Evolutionary conservation across 441 rosid species (phyloP), one percentile per base, ranked within the genome.

Genomic region (Gossypium schwendimanii): DNA sequence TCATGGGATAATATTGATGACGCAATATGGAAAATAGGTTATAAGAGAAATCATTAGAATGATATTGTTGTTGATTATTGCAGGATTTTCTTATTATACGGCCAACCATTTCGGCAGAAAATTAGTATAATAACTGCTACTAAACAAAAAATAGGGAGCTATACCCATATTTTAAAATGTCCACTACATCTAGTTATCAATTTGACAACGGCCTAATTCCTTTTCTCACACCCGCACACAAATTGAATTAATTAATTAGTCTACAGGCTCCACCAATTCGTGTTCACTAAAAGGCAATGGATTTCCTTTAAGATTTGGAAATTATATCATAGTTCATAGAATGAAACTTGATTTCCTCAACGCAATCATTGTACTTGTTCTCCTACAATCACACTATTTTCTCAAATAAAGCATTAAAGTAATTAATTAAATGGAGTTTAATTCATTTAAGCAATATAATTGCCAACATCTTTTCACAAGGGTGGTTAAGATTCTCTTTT

Each of bases 271-370:
- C 70, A 47, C 24, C 23, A 24, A 62, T 15, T 62, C 26, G 17
- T 44, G 12, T 15, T 31, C 45, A 3, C 3, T 31, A 15, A 5
- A 24, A 45, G 55, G 70, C 20, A 8, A 24, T 26, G n/a, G 41
- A 49, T 47, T 66, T 66, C 54, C 44, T n/a, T 8, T 49, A 6
- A n/a, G 70, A 66, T 66, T 7, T 47, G 70, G 23, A 66, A 10
- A 17, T 11, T 12, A 17, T n/a, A 36, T 3, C 4, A 31, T 15
- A 15, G 39, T 49, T 49, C 20, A n/a, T 49, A 14, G 20, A 63
- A 41, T 14, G 47, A 63, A 63, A 10, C 10, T 39, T 63, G 50
- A 39, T 63, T 39, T 41, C 18, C 31, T 63, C 52, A 63, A 41
- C 10, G 55, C 10, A 15, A 52, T 5, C 55, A 52, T 39, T 39